Conservation (phyloP, 768 basidiomycete species). For the Saitozyma sp. region DNA sequence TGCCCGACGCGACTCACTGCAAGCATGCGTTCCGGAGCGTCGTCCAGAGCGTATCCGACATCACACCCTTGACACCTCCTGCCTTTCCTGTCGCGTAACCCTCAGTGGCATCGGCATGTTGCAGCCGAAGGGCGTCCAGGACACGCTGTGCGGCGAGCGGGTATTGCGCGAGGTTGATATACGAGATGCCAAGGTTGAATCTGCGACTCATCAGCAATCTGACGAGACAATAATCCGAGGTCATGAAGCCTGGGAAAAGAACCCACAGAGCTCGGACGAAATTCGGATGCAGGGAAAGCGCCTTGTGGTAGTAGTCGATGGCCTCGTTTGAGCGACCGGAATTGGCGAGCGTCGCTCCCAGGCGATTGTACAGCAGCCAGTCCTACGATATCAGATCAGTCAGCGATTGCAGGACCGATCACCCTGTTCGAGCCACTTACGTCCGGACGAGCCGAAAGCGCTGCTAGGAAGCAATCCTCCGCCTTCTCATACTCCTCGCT, state of each 20-base stretch:
- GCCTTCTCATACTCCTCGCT: constrained; percentile 94
- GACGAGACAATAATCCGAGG: not conserved
- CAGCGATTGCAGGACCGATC: not conserved
- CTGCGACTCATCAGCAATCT: constrained; percentile 54
- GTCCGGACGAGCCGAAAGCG: constrained; percentile 80
- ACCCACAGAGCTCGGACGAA: constrained; percentile 86
- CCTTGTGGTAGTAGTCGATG: constrained; percentile 72
- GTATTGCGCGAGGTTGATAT: constrained; percentile 79
- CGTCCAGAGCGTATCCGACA: constrained; percentile 80
- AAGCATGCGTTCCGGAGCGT: constrained; percentile 78
- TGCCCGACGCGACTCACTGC: constrained; percentile 54
- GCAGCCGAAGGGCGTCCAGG: constrained; percentile 81
- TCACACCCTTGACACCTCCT: constrained; percentile 62
- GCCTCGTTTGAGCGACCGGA: constrained; percentile 92
- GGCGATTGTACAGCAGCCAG: constrained; percentile 89
- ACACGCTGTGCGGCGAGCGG: constrained; percentile 84
- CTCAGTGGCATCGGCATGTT: constrained; percentile 75
- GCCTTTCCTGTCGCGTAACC: constrained; percentile 42
- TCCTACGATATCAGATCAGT: constrained; percentile 58
- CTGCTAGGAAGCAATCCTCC: constrained; percentile 88
- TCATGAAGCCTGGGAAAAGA: no score
- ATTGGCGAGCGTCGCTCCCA: constrained; percentile 92
- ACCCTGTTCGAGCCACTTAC: constrained; percentile 55
- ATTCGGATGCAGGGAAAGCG: constrained; percentile 86
- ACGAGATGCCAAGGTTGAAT: constrained; percentile 91